These are phyloP conservation scores for Phyllosticta citrichinensis DNA, from an alignment of 2,329 filamentous ascomycete species.

Conservation along the genomic window DNA sequence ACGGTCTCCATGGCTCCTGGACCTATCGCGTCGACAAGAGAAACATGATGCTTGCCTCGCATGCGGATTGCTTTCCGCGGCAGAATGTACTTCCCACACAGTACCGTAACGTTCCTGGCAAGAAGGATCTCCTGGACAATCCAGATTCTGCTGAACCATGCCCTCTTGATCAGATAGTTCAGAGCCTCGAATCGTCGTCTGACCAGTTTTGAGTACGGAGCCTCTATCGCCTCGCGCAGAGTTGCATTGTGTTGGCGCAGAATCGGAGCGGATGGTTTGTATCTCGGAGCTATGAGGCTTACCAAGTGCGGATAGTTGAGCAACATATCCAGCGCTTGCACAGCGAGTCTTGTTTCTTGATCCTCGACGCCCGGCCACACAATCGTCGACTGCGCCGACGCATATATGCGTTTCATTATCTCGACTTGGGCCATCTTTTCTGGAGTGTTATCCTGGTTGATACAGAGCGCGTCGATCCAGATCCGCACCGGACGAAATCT, in stretches of 20 bases:
- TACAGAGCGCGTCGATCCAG: neutral
- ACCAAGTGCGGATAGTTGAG: neutral
- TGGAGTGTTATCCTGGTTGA: neutral
- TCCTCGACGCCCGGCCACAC: slow-evolving; percentile 8
- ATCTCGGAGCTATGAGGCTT: neutral
- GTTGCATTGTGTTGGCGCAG: no score
- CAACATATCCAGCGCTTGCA: neutral
- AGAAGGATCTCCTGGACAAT: slow-evolving; percentile 4
- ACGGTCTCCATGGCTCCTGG: no score
- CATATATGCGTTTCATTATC: neutral
- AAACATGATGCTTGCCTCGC: no score
- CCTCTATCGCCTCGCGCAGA: no score
- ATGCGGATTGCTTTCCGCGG: neutral
- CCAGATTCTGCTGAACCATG: slow-evolving; percentile 6
- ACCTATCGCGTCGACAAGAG: no score
- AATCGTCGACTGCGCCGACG: neutral
- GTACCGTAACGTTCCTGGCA: neutral
- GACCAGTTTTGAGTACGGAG: neutral
- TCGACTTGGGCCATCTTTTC: neutral
- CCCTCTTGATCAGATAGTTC: neutral
- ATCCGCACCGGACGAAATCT: neutral
- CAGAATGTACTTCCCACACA: neutral
- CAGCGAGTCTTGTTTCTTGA: slow-evolving; percentile 2
- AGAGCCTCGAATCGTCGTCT: neutral
- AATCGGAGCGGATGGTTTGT: no score